Conservation (phyloP, 148 eudicot species). For the Arctostaphylos glauca region DNA sequence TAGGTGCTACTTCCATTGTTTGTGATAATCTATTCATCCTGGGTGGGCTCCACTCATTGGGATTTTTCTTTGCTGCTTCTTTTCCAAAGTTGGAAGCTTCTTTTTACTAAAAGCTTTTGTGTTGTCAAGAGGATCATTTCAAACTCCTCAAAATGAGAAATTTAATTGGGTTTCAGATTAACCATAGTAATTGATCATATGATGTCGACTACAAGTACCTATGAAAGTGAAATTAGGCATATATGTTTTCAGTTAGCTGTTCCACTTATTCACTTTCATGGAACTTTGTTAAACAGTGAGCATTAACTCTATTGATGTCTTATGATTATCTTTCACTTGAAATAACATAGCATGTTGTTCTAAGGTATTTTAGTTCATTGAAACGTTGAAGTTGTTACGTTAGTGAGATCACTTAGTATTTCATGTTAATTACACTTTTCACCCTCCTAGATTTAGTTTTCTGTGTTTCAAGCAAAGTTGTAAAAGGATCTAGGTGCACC, state of each 20-base stretch:
- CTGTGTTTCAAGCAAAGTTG: too few relatives aligned
- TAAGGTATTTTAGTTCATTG: neutral
- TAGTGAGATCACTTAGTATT: neutral
- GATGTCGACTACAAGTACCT: neutral
- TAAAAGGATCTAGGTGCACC: too few relatives aligned
- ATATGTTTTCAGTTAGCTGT: neutral
- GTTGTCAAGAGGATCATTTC: neutral
- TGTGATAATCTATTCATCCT: neutral
- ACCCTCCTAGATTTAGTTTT: too few relatives aligned
- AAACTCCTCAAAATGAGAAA: neutral
- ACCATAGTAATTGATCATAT: neutral
- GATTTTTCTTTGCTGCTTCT: neutral
- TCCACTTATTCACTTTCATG: neutral
- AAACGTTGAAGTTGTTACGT: neutral
- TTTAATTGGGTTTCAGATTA: neutral
- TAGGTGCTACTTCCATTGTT: neutral
- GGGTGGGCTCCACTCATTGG: neutral
- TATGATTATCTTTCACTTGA: neutral
- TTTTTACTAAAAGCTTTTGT: neutral
- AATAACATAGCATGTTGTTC: neutral
- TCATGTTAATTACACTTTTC: too few relatives aligned
- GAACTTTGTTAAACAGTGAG: neutral
- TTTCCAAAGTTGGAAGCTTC: neutral
- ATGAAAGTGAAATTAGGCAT: neutral
- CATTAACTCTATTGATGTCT: too few relatives aligned